These are phyloP conservation scores for Ceratobasidium sp. DNA, from an alignment of 1,284 basidiomycete species.

Conservation along the genomic window DNA sequence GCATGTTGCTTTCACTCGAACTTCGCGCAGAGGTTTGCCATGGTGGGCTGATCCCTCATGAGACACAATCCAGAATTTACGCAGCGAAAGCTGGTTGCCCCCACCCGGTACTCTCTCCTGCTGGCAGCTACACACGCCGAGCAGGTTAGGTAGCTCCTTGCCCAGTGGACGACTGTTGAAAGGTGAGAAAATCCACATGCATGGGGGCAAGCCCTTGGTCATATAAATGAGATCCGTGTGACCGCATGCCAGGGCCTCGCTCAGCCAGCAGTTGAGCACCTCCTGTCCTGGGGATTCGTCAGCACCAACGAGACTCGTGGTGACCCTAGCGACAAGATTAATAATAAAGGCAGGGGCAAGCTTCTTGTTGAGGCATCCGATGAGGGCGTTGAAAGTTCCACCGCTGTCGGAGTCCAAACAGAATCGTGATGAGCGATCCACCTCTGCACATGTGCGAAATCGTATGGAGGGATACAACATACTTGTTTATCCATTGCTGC, in stretches of 20 bases:
- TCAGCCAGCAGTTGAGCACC: slow-evolving; percentile 16
- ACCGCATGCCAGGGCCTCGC: background rate
- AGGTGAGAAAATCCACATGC: slow-evolving; percentile 28
- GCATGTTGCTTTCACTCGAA: slow-evolving; percentile 1
- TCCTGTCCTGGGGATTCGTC: background rate
- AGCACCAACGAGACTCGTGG: background rate
- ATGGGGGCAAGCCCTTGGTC: background rate
- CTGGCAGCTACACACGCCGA: slow-evolving; percentile 10
- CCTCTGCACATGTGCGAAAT: background rate
- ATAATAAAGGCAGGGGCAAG: slow-evolving; percentile 17
- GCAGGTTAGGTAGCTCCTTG: slow-evolving; percentile 24
- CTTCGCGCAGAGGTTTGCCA: background rate
- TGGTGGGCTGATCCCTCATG: background rate
- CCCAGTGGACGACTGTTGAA: slow-evolving; percentile 27
- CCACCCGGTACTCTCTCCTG: background rate
- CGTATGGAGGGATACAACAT: background rate
- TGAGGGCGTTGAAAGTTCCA: background rate
- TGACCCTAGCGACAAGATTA: background rate
- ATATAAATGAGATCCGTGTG: slow-evolving; percentile 21
- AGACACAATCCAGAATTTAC: slow-evolving; percentile 26
- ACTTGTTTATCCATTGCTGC: slow-evolving; percentile 16
- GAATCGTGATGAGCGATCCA: background rate
- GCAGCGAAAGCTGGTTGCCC: background rate
- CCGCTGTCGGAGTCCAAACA: slow-evolving; percentile 4
- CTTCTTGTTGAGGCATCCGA: slow-evolving; percentile 24